These are phyloP conservation scores for Pseudocercospora macadamiae DNA, from an alignment of 2,329 filamentous ascomycete species.

Conservation along the genomic window DNA sequence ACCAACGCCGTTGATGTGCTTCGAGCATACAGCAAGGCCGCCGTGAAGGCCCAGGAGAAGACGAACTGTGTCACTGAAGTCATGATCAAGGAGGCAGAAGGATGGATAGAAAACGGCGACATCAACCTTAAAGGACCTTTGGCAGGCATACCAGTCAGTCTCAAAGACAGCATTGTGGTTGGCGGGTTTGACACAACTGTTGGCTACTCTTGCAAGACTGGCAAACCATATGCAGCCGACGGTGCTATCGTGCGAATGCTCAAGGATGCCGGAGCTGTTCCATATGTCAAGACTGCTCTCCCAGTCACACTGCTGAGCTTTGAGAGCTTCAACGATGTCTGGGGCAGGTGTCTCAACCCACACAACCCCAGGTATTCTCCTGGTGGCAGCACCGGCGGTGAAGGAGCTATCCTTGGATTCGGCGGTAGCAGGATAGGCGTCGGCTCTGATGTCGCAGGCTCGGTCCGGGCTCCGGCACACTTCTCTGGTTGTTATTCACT, in stretches of 20 bases:
- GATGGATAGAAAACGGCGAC: slow-evolving; percentile 62
- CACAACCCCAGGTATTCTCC: slow-evolving; percentile 84
- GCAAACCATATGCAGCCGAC: slow-evolving; percentile 68
- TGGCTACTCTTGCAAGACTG: slow-evolving; percentile 74
- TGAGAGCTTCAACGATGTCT: slow-evolving; percentile 77
- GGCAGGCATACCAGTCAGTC: slow-evolving; percentile 81
- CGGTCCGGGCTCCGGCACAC: slow-evolving; percentile 82
- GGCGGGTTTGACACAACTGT: slow-evolving; percentile 82
- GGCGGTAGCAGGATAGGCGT: slow-evolving; percentile 84
- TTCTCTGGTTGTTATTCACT: slow-evolving; percentile 88
- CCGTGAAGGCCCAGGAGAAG: slow-evolving; percentile 77
- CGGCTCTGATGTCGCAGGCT: slow-evolving; percentile 88
- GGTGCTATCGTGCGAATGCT: slow-evolving; percentile 74
- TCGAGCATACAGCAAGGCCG: slow-evolving; percentile 84
- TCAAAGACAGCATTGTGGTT: slow-evolving; percentile 78
- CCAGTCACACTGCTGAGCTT: slow-evolving; percentile 86
- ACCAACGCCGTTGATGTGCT: slow-evolving; percentile 72
- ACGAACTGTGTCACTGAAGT: slow-evolving; percentile 92
- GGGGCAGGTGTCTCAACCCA: slow-evolving; percentile 81
- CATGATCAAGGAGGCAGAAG: slow-evolving; percentile 75
- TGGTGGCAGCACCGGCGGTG: slow-evolving; percentile 85
- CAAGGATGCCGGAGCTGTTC: slow-evolving; percentile 83
- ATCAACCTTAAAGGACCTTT: slow-evolving; percentile 79
- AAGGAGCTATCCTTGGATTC: slow-evolving; percentile 78
- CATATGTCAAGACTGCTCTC: slow-evolving; percentile 90